Conservation (phyloP, 805 yeast genomes). For the Grigorovia yakushimaensis region DNA sequence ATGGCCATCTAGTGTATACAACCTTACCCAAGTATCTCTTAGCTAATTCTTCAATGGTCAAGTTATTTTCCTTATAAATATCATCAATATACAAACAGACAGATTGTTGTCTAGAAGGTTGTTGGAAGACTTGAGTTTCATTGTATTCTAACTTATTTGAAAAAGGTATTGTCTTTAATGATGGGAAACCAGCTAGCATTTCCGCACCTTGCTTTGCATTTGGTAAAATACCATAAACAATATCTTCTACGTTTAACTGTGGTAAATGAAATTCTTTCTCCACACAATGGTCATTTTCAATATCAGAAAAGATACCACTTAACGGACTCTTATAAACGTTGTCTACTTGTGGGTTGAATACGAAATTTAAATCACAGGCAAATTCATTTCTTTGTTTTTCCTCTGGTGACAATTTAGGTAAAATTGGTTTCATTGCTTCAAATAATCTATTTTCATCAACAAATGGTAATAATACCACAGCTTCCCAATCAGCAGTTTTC, state of each 20-base stretch:
- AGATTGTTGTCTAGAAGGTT: slow-evolving; percentile 75
- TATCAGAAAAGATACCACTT: slow-evolving; percentile 65
- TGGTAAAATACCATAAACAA: slow-evolving; percentile 47
- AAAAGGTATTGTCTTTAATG: slow-evolving; percentile 62
- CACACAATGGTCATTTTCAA: slow-evolving; percentile 69
- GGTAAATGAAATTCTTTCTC: slow-evolving; percentile 52
- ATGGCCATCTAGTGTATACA: slow-evolving; percentile 86
- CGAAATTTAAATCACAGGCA: slow-evolving; percentile 61
- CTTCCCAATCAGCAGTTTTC: slow-evolving; percentile 95
- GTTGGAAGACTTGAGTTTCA: slow-evolving; percentile 70
- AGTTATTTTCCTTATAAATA: slow-evolving; percentile 38
- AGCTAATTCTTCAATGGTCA: slow-evolving; percentile 55
- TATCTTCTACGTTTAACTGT: slow-evolving; percentile 29
- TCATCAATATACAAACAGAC: slow-evolving; percentile 57
- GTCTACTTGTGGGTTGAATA: slow-evolving; percentile 67
- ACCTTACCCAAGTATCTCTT: slow-evolving; percentile 49
- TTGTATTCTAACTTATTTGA: slow-evolving; percentile 42
- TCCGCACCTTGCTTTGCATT: slow-evolving; percentile 65
- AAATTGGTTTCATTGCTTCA: slow-evolving; percentile 61
- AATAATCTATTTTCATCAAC: slow-evolving; percentile 75
- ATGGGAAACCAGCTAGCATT: slow-evolving; percentile 83
- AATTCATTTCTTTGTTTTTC: slow-evolving; percentile 66
- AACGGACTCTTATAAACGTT: slow-evolving; percentile 63
- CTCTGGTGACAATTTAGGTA: slow-evolving; percentile 51
- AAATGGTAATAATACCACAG: slow-evolving; percentile 84